A percentile compares a stretch with the other conserved stretches of the same genome.
These are phyloP conservation scores for Tympanopsis confertula DNA, from an alignment of 2,329 filamentous ascomycete genomes.

Conservation along the genomic window DNA sequence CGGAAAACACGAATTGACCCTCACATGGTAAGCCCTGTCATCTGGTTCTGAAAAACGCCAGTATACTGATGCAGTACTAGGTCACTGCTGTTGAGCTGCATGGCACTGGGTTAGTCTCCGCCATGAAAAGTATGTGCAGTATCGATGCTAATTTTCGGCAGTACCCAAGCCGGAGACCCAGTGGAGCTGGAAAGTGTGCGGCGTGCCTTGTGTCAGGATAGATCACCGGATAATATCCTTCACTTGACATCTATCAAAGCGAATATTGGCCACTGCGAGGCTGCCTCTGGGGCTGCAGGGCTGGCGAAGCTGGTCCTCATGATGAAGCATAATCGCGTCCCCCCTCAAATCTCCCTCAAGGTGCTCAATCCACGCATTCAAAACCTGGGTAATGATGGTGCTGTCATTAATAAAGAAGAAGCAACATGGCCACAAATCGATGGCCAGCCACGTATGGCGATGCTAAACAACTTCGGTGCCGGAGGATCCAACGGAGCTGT, in stretches of 20 bases:
- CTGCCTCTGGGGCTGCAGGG: constrained; percentile 12
- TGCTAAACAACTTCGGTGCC: constrained; percentile 24
- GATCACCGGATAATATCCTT: constrained; percentile 17
- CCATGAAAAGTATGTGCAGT: constrained; percentile 41
- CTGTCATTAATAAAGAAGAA: constrained; percentile 2
- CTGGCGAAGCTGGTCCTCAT: constrained; percentile 13
- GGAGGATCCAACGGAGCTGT: constrained; percentile 12
- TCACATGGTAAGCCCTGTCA: too few relatives aligned
- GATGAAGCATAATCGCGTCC: constrained; percentile 9
- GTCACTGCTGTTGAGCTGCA: not conserved
- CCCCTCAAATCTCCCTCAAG: constrained; percentile 10
- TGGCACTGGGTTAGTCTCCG: constrained; percentile 28
- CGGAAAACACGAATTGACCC: not conserved
- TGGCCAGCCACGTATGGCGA: constrained; percentile 8
- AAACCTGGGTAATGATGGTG: not conserved
- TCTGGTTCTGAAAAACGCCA: too few relatives aligned
- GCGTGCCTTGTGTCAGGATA: constrained; percentile 35
- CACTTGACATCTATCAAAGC: constrained; percentile 14
- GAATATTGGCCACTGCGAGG: constrained; percentile 12
- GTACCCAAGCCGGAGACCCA: constrained; percentile 52
- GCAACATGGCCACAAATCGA: not conserved
- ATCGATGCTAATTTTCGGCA: constrained; percentile 44
- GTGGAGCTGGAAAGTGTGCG: constrained; percentile 49
- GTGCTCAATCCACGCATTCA: constrained; percentile 13
- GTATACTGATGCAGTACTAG: too few relatives aligned